Conservation (phyloP, 441 rosid genomes). For the Corymbia calophylla region DNA sequence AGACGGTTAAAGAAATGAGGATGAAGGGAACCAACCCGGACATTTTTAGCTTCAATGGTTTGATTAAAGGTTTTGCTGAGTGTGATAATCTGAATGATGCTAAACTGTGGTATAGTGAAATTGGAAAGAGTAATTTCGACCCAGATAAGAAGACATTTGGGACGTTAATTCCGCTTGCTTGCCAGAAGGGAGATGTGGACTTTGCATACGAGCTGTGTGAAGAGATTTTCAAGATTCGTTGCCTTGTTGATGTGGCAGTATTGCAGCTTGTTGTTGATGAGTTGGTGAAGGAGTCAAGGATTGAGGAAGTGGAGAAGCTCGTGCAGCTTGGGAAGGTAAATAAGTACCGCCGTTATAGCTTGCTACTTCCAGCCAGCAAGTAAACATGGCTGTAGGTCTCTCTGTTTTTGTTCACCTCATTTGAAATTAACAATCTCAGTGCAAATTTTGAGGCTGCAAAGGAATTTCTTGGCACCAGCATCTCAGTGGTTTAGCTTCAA, state of each 20-base stretch:
- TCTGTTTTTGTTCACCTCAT: not conserved
- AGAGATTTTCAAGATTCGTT: constrained; percentile 23
- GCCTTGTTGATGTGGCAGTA: constrained; percentile 14
- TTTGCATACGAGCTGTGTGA: constrained; percentile 44
- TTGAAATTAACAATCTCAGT: not conserved
- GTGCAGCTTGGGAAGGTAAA: constrained; percentile 35
- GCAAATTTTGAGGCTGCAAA: not conserved
- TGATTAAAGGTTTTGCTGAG: constrained; percentile 40
- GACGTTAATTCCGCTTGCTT: constrained; percentile 31
- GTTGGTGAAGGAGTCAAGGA: constrained; percentile 39
- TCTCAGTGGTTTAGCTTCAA: not conserved
- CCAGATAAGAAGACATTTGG: constrained; percentile 23
- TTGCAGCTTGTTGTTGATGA: constrained; percentile 52
- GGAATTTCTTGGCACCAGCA: not conserved
- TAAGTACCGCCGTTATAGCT: constrained; percentile 18
- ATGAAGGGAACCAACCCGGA: constrained; percentile 27
- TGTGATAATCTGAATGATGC: constrained; percentile 40
- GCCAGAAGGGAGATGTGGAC: constrained; percentile 43
- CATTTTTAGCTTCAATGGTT: constrained; percentile 26
- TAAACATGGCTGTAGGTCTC: not conserved
- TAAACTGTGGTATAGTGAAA: constrained; percentile 36
- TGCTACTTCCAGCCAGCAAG: constrained; percentile 20
- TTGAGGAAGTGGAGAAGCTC: constrained; percentile 47
- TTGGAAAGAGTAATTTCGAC: constrained; percentile 23
- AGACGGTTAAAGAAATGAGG: constrained; percentile 34